Evolutionary conservation across 1,284 basidiomycete genomes (phyloP), one percentile per base, ranked within the genome.

Genomic region (Golubevia pallescens): DNA sequence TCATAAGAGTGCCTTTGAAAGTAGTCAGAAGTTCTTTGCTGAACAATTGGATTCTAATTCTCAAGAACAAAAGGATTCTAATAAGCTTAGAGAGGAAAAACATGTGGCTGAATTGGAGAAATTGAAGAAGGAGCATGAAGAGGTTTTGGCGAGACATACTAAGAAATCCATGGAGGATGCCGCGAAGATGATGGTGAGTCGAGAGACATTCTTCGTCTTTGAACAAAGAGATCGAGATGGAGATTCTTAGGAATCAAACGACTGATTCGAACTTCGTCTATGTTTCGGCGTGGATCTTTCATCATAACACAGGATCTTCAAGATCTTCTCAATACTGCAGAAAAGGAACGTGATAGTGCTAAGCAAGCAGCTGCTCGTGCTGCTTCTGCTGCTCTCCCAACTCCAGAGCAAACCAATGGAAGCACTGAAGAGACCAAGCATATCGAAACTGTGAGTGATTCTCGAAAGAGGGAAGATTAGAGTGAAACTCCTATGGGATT

Each of bases 31-130:
- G 10, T 71, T 70, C 0, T 76, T 76, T 42, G 69, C 66, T 34
- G 74, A 76, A 57, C 71, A 74, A 21, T 62, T 76, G 14, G 71
- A 74, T 6, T 62, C 65, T 6, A 71, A 68, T 63, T 66, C 66
- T 23, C 21, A 51, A 5, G 60, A 66, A 34, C 66, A 74, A 21
- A 62, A 63, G 19, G 61, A 61, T 19, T 70, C 72, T 58, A 73
- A 71, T 58, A 61, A 66, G 14, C 62, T 56, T 7, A 64, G 73
- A 24, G 52, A 65, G 16, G 62, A 75, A 63, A 74, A 72, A 56
- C 72, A 74, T 58, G 68, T 72, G 20, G 64, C 63, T n/a, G 70
- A 77, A 48, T 24, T 72, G 16, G 61, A 52, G 3, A 60, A 66
- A 48, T 65, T 72, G 23, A 57, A 65, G 4, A 38, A 61, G 21